Conservation (phyloP, 1,139 yeast species). For the Suzukiozyma palmioleophila region DNA sequence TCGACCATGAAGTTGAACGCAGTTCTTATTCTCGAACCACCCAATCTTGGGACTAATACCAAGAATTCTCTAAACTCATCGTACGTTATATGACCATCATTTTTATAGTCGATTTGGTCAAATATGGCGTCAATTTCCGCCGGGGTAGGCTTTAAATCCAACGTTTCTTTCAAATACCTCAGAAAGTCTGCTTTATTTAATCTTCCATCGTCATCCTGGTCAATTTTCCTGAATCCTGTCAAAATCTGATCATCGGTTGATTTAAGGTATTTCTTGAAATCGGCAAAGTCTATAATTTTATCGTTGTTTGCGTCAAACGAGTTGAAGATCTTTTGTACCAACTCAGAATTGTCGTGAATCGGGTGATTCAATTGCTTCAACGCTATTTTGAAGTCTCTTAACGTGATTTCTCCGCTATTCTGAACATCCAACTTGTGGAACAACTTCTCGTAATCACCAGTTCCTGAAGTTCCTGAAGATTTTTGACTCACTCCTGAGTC, state of each 20-base stretch:
- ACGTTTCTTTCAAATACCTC: slow-evolving; percentile 51
- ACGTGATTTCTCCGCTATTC: slow-evolving; percentile 52
- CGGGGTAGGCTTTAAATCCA: slow-evolving; percentile 51
- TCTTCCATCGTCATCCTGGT: slow-evolving; percentile 72
- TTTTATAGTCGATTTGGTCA: slow-evolving; percentile 52
- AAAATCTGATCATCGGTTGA: slow-evolving; percentile 68
- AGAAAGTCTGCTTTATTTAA: slow-evolving; percentile 64
- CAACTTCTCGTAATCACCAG: slow-evolving; percentile 24
- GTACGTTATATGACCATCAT: slow-evolving; percentile 70
- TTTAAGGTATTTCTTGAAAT: slow-evolving; percentile 56
- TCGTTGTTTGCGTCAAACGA: slow-evolving; percentile 58
- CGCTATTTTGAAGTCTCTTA: slow-evolving; percentile 52
- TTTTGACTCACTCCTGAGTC: too few species aligned
- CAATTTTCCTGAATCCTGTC: slow-evolving; percentile 66
- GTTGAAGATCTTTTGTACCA: slow-evolving; percentile 51
- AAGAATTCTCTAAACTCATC: slow-evolving; percentile 85
- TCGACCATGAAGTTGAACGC: slow-evolving; percentile 81
- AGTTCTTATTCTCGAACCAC: slow-evolving; percentile 68
- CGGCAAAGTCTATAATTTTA: slow-evolving; percentile 52
- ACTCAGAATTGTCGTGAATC: slow-evolving; percentile 57
- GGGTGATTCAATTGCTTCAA: slow-evolving; percentile 58
- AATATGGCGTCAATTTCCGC: slow-evolving; percentile 58
- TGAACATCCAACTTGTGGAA: slow-evolving; percentile 51
- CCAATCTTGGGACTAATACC: slow-evolving; percentile 71
- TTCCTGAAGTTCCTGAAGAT: slow-evolving; percentile 1